Percentiles rank a stretch among this genome's conserved stretches.
These are phyloP conservation scores for Harringtonia aguacate DNA, from an alignment of 2,329 filamentous ascomycete genomes.

Conservation along the genomic window DNA sequence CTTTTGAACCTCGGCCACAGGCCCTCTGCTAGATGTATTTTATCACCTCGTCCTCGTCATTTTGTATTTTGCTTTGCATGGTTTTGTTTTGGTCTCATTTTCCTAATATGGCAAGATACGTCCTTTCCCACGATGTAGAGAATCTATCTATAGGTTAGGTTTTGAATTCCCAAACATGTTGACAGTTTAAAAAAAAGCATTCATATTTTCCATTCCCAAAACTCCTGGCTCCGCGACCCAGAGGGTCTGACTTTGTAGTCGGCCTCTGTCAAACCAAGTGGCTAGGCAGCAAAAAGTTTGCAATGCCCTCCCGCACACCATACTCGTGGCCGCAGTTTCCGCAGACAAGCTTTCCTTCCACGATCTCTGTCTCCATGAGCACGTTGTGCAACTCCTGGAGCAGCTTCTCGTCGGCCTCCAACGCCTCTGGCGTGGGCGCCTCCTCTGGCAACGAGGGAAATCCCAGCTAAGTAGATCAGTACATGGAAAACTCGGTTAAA, in stretches of 20 bases:
- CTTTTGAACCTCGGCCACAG: background rate
- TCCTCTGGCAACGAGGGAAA: slow-evolving; percentile 61
- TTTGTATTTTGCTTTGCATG: background rate
- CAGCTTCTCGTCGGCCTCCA: slow-evolving; percentile 56
- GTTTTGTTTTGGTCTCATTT: background rate
- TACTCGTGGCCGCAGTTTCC: slow-evolving; percentile 91
- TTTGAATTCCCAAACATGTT: too few relatives aligned
- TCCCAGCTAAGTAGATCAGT: slow-evolving; percentile 48
- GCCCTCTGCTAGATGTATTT: too few relatives aligned
- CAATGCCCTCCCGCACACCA: slow-evolving; percentile 87
- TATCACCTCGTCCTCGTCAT: too few relatives aligned
- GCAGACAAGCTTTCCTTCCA: slow-evolving; percentile 81
- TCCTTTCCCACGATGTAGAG: too few relatives aligned
- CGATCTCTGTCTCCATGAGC: slow-evolving; percentile 80
- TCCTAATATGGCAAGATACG: too few relatives aligned
- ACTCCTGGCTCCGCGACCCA: background rate
- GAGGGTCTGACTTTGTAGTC: too few relatives aligned
- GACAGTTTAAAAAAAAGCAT: too few relatives aligned
- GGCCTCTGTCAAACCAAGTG: slow-evolving; percentile 60
- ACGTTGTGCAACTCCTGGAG: slow-evolving; percentile 70
- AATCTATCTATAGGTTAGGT: too few relatives aligned
- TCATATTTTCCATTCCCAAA: background rate
- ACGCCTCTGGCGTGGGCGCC: slow-evolving; percentile 51
- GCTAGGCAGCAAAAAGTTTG: slow-evolving; percentile 88
- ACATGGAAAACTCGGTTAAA: too few relatives aligned